A percentile compares a stretch with the other conserved stretches of the same genome.
These are phyloP conservation scores for Pterocarpus macrocarpus DNA, from an alignment of 306 rosid genomes.

Conservation along the genomic window DNA sequence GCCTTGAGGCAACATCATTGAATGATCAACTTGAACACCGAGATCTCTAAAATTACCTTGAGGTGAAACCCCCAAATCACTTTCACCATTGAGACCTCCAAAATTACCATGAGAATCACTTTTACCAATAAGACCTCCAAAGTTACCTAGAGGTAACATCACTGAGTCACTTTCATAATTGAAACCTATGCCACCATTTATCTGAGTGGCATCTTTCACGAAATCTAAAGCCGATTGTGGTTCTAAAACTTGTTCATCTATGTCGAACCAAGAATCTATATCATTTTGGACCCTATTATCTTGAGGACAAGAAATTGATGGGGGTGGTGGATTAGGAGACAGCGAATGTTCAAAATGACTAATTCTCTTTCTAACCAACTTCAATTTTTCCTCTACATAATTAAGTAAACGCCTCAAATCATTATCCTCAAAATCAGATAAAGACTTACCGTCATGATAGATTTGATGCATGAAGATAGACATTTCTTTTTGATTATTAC, in stretches of 20 bases:
- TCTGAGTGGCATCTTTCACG: background rate
- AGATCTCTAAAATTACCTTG: background rate
- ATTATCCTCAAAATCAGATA: constrained; percentile 12
- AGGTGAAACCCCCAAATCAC: background rate
- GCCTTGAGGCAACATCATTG: background rate
- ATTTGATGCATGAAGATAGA: constrained; percentile 14
- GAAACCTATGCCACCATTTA: background rate
- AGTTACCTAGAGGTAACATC: background rate
- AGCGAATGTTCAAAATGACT: background rate
- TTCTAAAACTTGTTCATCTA: background rate
- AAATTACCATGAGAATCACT: background rate
- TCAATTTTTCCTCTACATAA: background rate
- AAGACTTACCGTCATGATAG: background rate
- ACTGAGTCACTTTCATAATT: background rate
- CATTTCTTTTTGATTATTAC: constrained; percentile 2
- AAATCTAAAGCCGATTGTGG: background rate
- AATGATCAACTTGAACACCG: background rate
- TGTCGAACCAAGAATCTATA: background rate
- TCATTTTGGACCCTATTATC: background rate
- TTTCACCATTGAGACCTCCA: background rate
- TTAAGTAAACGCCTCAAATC: background rate
- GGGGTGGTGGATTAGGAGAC: background rate
- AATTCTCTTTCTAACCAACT: background rate
- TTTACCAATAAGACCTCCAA: background rate
- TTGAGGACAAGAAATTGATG: background rate